phyloP scores from a whole-genome alignment of 208 protist species.

The Crithidia thermophila region DNA sequence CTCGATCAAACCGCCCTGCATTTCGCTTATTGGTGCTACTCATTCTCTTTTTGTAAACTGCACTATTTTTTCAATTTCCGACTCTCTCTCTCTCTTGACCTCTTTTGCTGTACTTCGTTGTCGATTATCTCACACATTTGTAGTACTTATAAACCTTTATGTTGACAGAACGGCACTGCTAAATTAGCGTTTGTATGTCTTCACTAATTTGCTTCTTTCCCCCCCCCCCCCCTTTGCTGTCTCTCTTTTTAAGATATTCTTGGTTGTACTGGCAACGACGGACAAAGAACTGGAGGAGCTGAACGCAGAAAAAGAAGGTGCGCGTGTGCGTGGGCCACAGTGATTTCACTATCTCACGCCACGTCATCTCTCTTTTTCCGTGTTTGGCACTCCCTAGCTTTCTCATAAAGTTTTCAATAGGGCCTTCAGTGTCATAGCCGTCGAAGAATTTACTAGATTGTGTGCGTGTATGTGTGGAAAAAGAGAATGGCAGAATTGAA shows the following conservation, averaged over 20 bases:
- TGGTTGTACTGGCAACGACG: neutral
- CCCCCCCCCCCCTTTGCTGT: neutral
- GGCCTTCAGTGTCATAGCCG: conserved; percentile 56
- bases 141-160: too few relatives aligned
- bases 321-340: too few relatives aligned
- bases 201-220: conserved; percentile 5
- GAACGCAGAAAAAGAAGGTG: too few relatives aligned
- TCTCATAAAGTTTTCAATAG: conserved; percentile 10
- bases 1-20: too few relatives aligned
- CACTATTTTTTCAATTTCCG: neutral
- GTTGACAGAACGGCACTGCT: neutral
- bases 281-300: conserved; percentile 57
- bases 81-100: neutral
- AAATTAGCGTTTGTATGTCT: neutral
- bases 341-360: conserved; percentile 1
- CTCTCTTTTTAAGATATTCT: neutral
- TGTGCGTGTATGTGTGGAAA: conserved; percentile 1
- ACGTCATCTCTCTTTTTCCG: conserved; percentile 7
- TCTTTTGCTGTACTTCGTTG: too few relatives aligned
- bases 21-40: too few relatives aligned
- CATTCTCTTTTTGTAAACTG: conserved; percentile 15
- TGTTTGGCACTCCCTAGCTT: neutral
- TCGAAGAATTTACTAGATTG: conserved; percentile 31
- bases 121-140: too few relatives aligned
- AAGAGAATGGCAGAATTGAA: too few relatives aligned